Evolutionary conservation across 441 rosid species (phyloP), one percentile per base, ranked within the genome.

Genomic region (Brassica hybrid): DNA sequence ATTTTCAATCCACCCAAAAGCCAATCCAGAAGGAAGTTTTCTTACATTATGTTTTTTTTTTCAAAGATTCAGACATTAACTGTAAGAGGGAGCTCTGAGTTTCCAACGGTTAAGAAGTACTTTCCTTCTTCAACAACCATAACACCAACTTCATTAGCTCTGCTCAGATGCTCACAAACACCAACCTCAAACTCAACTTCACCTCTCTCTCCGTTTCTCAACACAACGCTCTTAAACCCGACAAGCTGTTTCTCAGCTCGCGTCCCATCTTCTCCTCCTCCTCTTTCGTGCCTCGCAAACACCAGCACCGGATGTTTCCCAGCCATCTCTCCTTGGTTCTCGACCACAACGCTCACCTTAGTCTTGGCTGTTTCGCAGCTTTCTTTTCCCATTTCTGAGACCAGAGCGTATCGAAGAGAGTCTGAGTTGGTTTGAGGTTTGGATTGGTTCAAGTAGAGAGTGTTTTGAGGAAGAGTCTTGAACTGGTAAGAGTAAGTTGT

Each of bases 291-390:
- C 83, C 85, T 85, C 60, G 69, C 80, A 70, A 89, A 93, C 54
- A 93, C 85, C 86, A 93, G 67, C 5, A 91, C 88, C 0, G 97
- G 93, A 80, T 95, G 96, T 81, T 93, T 95, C 2, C 97, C 94
- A 0, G 72, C 69, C 91, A 86, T 83, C 48, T 84, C 86, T 13
- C 98, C 96, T 17, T 87, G 78, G 60, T 93, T 91, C 72, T 86
- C 38, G 13, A 91, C 94, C 13, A 79, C 59, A 41, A 93, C 84
- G 5, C 73, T 72, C 14, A 89, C 93, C 3, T 61, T 66, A 59
- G 84, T 80, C 83, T 85, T 84, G 36, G 67, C 88, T 52, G 76
- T 64, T 10, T 83, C 71, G 25, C 97, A 95, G 32, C 81, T 69
- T 59, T 74, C 82, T 25, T 34, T 38, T 9, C 85, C 86, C 56